Evolutionary conservation across 2,329 filamentous ascomycete genomes (phyloP).

Genomic region (Monascus ruber): DNA sequence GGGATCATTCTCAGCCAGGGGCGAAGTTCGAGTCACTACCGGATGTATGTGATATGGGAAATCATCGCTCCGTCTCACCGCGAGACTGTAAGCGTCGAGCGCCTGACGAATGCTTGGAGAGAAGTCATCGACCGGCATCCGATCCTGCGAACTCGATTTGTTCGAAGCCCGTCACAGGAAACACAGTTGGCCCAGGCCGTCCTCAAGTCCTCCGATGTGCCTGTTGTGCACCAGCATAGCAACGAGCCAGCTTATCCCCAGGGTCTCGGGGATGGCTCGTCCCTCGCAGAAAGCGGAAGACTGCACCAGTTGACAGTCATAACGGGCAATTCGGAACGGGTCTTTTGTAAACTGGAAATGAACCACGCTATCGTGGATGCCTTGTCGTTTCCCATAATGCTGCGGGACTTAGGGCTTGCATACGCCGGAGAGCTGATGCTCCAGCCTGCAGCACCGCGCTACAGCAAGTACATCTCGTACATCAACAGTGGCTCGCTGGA

Average conservation of each 20-base stretch:
- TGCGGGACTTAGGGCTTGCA: not conserved
- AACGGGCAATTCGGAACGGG: not conserved
- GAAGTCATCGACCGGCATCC: constrained; percentile 33
- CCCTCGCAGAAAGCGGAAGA: not conserved
- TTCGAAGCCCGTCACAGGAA: constrained; percentile 29
- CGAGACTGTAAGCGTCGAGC: constrained; percentile 13
- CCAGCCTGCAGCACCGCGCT: not conserved
- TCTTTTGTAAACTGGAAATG: not conserved
- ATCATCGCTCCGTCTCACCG: constrained; percentile 12
- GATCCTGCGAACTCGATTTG: constrained; percentile 59
- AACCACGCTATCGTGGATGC: not conserved
- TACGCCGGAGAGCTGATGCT: not conserved
- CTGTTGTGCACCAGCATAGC: not conserved
- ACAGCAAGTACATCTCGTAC: not conserved
- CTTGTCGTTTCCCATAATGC: not conserved
- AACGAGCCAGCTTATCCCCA: not conserved
- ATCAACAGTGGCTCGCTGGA: not conserved
- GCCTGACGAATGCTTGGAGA: constrained; percentile 26
- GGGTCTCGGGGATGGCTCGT: not conserved
- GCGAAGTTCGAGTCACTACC: constrained; percentile 23
- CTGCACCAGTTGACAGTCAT: not conserved
- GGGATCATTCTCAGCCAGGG: constrained; percentile 27
- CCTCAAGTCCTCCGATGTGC: not conserved
- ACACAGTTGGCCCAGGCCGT: not conserved
- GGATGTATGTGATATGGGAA: constrained; percentile 13